A percentile compares a stretch with the other conserved stretches of the same genome.
Evolutionary conservation across 2,329 filamentous ascomycete genomes (phyloP).

Genomic region (Cladophialophora exuberans): DNA sequence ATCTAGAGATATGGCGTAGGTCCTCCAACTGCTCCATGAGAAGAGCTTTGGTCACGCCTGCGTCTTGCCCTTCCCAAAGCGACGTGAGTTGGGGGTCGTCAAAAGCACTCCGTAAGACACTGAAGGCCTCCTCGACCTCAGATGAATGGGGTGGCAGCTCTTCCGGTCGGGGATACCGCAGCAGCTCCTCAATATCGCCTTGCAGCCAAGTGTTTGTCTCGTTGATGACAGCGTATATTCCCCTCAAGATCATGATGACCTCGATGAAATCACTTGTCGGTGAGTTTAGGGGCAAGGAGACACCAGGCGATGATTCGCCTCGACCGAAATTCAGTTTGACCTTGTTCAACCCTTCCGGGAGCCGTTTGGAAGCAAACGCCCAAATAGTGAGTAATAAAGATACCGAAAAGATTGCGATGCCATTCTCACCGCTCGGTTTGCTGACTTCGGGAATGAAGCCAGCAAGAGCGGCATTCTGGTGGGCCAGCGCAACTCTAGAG

Average conservation of each 20-base stretch:
- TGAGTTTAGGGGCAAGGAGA: conserved; percentile 24
- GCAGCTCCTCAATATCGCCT: conserved; percentile 31
- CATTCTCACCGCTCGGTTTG: conserved; percentile 31
- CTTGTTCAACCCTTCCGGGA: conserved; percentile 31
- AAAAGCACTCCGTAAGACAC: conserved; percentile 19
- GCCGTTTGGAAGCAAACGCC: conserved; percentile 32
- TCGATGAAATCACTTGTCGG: conserved; percentile 31
- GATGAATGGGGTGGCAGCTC: conserved; percentile 30
- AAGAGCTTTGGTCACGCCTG: conserved; percentile 12
- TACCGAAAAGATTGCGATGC: conserved; percentile 32
- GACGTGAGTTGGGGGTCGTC: conserved; percentile 20
- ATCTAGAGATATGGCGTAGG: conserved; percentile 28
- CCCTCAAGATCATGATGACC: conserved; percentile 31
- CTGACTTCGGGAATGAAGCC: conserved; percentile 32
- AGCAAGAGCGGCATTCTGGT: conserved; percentile 33
- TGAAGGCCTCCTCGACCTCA: conserved; percentile 29
- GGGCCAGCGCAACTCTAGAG: conserved; percentile 31
- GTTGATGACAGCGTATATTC: conserved; percentile 32
- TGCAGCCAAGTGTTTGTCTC: conserved; percentile 33
- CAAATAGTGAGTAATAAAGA: conserved; percentile 33
- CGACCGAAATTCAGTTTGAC: conserved; percentile 26
- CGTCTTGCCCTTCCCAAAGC: conserved; percentile 13
- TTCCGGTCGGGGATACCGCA: conserved; percentile 25
- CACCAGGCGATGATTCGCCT: conserved; percentile 22
- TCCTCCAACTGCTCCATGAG: conserved; percentile 25